Evolutionary conservation across 2,329 filamentous ascomycete genomes (phyloP), one percentile per base, ranked within the genome.

Genomic region (Ampelomyces quisqualis): DNA sequence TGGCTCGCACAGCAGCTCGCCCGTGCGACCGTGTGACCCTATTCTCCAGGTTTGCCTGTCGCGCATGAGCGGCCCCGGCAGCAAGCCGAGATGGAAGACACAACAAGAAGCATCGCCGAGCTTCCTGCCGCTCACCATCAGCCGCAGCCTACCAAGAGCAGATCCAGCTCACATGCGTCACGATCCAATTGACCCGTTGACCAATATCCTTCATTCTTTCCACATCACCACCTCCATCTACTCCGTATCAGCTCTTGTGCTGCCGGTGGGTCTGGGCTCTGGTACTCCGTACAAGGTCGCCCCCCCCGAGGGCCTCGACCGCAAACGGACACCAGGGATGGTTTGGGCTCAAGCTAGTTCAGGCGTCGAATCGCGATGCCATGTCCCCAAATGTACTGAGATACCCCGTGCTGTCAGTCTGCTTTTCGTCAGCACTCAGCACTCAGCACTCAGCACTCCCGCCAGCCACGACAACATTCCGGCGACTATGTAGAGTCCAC

Each of bases 61-160:
- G 49, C 47, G 51, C 52, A 45, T 42, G 39, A 47, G 41, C 30
- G 34, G 34, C 36, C 39, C 38, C 51, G 51, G 51, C 19, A 46
- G 32, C 38, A 29, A 41, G 45, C 49, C 52, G 49, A 55, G 42
- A 39, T 34, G 26, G 19, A 32, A 38, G 18, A 38, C 45, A 48
- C 34, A 47, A 38, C 30, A 47, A 38, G 34, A 41, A 26, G 23
- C 28, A 47, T 32, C 47, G 37, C 48, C 33, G 45, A 41, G 45
- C 47, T 35, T 41, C 40, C 31, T 45, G 27, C 35, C 38, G 41
- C 27, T 33, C 34, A 34, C 15, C 17, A 11, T 19, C 15, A 31
- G 13, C 17, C 29, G 29, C 19, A 17, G 5, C 17, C 15, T 19
- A 17, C 10, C 29, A 20, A 6, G 15, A 19, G 15, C 15, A 31